Percentiles rank a stretch among this genome's conserved stretches.
Evolutionary conservation across 2,329 filamentous ascomycete species (phyloP).

Genomic region (Metarhizium guizhouense): DNA sequence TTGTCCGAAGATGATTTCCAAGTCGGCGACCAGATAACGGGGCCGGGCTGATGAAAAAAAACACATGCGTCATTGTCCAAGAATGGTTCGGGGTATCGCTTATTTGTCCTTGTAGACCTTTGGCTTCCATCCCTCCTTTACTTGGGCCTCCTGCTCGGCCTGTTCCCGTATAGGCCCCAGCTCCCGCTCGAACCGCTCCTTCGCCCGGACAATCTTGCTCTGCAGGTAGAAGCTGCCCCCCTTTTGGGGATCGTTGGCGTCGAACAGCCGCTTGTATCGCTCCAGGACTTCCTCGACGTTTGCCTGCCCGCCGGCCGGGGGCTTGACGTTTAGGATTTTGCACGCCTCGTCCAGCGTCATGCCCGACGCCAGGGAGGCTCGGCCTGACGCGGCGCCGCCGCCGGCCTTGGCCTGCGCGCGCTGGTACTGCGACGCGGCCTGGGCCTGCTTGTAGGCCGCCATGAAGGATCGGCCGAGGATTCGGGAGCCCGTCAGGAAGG

Average conservation of each 20-base stretch:
- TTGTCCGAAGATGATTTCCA: neutral
- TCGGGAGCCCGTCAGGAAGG: constrained; percentile 81
- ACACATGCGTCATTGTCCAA: too few relatives aligned
- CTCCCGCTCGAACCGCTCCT: constrained; percentile 88
- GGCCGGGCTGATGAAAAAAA: too few relatives aligned
- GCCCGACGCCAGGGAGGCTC: constrained; percentile 52
- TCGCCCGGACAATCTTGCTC: constrained; percentile 87
- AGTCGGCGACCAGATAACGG: too few relatives aligned
- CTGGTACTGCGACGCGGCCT: constrained; percentile 75
- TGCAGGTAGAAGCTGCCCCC: constrained; percentile 97
- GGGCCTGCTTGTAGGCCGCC: constrained; percentile 93
- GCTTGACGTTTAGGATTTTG: constrained; percentile 93
- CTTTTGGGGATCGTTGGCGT: constrained; percentile 88
- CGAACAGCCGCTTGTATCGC: constrained; percentile 90
- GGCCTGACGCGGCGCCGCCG: constrained; percentile 42
- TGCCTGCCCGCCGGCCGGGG: constrained; percentile 62
- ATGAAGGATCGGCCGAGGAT: constrained; percentile 88
- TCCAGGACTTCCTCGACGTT: constrained; percentile 73
- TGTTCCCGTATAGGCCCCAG: constrained; percentile 63
- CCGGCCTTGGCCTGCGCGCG: constrained; percentile 59
- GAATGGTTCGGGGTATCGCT: neutral
- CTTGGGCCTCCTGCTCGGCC: constrained; percentile 65
- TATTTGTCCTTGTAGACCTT: constrained; percentile 87
- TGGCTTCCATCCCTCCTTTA: constrained; percentile 83
- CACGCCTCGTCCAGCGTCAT: constrained; percentile 94